Percentiles rank a stretch among this genome's conserved stretches.
phyloP scores from a whole-genome alignment of 2,329 filamentous ascomycete species.

The Cryphonectria nitschkei region DNA sequence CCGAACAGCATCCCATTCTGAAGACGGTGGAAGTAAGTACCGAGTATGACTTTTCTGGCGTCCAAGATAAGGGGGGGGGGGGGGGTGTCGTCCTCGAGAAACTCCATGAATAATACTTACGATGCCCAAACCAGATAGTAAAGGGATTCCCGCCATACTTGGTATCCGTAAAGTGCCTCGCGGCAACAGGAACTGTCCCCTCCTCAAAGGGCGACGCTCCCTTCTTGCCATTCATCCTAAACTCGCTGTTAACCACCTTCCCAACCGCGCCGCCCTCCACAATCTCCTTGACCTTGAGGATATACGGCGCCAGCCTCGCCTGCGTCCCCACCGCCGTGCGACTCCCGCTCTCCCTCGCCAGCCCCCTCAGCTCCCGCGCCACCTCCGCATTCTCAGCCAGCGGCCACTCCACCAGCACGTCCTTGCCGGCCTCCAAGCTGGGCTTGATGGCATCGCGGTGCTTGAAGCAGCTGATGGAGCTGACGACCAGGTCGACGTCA shows the following conservation, averaged over 20 bases:
- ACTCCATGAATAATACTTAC: slow-evolving; percentile 37
- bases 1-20: slow-evolving; percentile 48
- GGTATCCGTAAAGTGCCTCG: slow-evolving; percentile 54
- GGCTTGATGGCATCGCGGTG: slow-evolving; percentile 52
- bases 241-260: slow-evolving; percentile 55
- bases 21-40: background rate
- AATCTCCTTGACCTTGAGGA: slow-evolving; percentile 49
- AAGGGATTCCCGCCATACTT: slow-evolving; percentile 50
- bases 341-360: slow-evolving; percentile 34
- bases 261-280: slow-evolving; percentile 52
- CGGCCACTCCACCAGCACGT: slow-evolving; percentile 62
- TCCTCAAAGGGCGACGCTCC: slow-evolving; percentile 34
- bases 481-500: slow-evolving; percentile 59
- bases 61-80: no score
- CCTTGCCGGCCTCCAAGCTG: slow-evolving; percentile 56
- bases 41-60: no score
- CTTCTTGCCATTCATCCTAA: slow-evolving; percentile 43
- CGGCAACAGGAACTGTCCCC: slow-evolving; percentile 37
- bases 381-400: slow-evolving; percentile 49
- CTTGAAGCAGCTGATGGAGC: slow-evolving; percentile 56
- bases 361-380: slow-evolving; percentile 46
- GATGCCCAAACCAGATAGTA: slow-evolving; percentile 48
- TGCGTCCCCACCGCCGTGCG: slow-evolving; percentile 56
- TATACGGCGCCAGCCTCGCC: slow-evolving; percentile 49
- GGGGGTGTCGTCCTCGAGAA: background rate